A percentile compares a stretch with the other conserved stretches of the same genome.
Conservation (phyloP, 2,329 filamentous ascomycete genomes). For the Xylariaceae sp. region DNA sequence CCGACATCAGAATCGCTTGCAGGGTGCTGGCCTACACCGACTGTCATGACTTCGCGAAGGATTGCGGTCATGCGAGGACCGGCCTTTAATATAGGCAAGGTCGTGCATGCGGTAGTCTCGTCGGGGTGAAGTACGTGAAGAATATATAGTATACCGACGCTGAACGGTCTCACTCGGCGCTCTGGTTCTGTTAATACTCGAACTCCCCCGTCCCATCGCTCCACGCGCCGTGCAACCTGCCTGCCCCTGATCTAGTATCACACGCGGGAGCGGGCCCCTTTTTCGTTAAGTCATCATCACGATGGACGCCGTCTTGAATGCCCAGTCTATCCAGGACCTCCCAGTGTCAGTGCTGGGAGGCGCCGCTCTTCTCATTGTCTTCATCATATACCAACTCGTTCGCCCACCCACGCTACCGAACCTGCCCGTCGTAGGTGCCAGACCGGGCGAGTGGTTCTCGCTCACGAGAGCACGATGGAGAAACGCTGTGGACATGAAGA, state of each 20-base stretch:
- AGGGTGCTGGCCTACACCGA: too few relatives aligned
- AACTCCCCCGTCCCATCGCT: neutral
- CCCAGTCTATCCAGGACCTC: neutral
- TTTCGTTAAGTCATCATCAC: neutral
- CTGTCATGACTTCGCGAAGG: too few relatives aligned
- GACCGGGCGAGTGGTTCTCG: conserved; percentile 15
- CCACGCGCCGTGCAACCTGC: neutral
- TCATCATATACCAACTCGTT: neutral
- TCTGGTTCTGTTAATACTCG: too few relatives aligned
- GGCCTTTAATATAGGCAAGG: too few relatives aligned
- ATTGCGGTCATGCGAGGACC: too few relatives aligned
- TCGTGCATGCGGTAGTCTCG: too few relatives aligned
- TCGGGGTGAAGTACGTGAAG: too few relatives aligned
- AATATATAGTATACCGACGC: too few relatives aligned
- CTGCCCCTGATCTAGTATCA: neutral
- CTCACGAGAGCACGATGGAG: conserved; percentile 13
- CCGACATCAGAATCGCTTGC: too few relatives aligned
- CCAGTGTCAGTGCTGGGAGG: neutral
- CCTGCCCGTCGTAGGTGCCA: conserved; percentile 10
- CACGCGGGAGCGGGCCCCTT: neutral
- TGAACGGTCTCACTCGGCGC: too few relatives aligned
- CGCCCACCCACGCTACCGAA: neutral
- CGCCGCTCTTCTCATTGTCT: neutral
- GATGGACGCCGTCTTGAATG: neutral
- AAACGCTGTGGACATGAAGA: conserved; percentile 13